phyloP scores from a whole-genome alignment of 2,329 filamentous ascomycete genomes.

The Daldinia eschscholtzii region DNA sequence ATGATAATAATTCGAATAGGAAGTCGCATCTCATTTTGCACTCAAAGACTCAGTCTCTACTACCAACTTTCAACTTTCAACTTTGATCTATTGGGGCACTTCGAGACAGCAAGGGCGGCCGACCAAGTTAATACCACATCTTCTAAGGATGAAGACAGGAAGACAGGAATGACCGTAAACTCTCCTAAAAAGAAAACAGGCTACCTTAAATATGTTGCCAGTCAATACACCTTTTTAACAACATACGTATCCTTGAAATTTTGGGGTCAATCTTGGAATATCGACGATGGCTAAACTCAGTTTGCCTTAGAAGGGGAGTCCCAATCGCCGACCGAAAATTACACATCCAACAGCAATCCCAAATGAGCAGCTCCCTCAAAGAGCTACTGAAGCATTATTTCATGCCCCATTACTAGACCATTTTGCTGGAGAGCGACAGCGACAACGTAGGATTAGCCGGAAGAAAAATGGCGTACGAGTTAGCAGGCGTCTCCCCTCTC shows the following conservation, averaged over 20 bases:
- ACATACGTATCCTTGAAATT: constrained; percentile 49
- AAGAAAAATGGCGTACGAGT: constrained; percentile 53
- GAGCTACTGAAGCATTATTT: constrained; percentile 52
- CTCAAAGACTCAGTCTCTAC: background rate
- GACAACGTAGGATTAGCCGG: constrained; percentile 55
- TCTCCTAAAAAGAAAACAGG: background rate
- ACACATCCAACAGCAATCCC: constrained; percentile 46
- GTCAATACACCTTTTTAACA: constrained; percentile 46
- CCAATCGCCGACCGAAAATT: constrained; percentile 55
- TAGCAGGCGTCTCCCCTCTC: constrained; percentile 50
- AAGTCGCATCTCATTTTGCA: background rate
- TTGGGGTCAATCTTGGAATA: constrained; percentile 56
- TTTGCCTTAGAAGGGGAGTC: constrained; percentile 60
- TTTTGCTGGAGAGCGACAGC: constrained; percentile 51
- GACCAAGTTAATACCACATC: background rate
- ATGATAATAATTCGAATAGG: background rate
- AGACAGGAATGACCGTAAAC: constrained; percentile 34
- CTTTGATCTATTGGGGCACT: background rate
- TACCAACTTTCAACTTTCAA: constrained; percentile 1
- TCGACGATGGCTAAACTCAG: constrained; percentile 59
- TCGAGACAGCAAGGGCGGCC: background rate
- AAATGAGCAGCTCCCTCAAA: constrained; percentile 45
- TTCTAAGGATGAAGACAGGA: constrained; percentile 14
- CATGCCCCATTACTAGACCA: constrained; percentile 51
- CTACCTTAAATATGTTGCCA: constrained; percentile 37